These are phyloP conservation scores for Cunninghamia lanceolata DNA, from an alignment of 75 land plant species.

Conservation along the genomic window DNA sequence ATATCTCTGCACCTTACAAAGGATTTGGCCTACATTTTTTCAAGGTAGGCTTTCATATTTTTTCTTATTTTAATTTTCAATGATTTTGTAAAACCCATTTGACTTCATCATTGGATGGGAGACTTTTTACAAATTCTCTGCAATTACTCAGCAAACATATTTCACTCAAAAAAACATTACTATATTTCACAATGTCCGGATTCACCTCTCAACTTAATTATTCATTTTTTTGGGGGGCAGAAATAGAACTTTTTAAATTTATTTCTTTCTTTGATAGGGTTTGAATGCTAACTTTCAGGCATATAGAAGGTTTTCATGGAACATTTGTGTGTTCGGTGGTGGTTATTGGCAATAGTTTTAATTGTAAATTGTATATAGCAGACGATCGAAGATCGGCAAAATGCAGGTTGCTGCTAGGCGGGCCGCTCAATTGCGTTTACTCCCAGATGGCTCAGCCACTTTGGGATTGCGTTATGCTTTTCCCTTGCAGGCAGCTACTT, in stretches of 20 bases:
- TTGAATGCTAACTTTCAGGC: neutral
- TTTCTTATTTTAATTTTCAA: neutral
- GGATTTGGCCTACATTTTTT: neutral
- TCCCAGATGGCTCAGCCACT: neutral
- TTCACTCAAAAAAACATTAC: neutral
- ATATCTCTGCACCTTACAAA: neutral
- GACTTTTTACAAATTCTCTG: neutral
- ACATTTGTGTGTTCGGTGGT: neutral
- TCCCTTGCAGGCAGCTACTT: neutral
- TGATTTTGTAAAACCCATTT: neutral
- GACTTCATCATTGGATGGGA: neutral
- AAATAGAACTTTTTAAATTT: neutral
- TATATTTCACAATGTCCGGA: neutral
- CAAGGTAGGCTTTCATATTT: neutral
- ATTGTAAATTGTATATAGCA: neutral
- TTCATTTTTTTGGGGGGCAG: neutral
- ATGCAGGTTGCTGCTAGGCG: conserved; percentile 11
- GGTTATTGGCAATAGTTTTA: neutral
- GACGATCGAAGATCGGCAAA: conserved; percentile 1
- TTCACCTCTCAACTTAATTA: neutral
- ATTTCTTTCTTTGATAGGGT: neutral
- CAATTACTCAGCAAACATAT: neutral
- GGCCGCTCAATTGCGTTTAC: neutral
- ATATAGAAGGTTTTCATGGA: neutral
- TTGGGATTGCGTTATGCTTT: conserved; percentile 4